Evolutionary conservation across 2,329 filamentous ascomycete species (phyloP), one percentile per base, ranked within the genome.

Genomic region (Beauveria sp.): DNA sequence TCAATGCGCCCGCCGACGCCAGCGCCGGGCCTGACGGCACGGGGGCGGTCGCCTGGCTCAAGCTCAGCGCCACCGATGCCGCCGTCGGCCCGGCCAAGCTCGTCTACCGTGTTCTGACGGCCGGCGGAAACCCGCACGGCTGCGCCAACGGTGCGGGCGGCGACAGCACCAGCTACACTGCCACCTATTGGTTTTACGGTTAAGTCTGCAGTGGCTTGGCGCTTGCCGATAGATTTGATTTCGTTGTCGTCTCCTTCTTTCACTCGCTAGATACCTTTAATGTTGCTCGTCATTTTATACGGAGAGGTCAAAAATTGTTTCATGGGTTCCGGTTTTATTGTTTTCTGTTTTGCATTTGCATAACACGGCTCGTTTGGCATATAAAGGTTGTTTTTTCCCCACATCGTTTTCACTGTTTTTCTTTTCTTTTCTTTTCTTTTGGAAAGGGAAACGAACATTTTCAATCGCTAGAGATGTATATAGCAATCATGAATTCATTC

Each of bases 111-210:
- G 82, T 85, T 51, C 64, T 76, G 62, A 85, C 83, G 1, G 77
- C 80, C 16, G 83, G 82, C 2, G 83, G 83, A 24, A 70, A 63
- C 63, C 68, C 77, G 1, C 70, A 78, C 66, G 66, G 73, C 5
- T 85, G 83, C 69, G 63, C 64, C 50, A 62, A 60, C 0, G 71
- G 70, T 2, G 72, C 72, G n/a, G 74, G 77, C 47, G 63, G 67
- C 20, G 76, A 80, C 67, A 85, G 81, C 70, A 78, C 83, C 28
- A 76, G 78, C 3, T 86, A 86, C 69, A 67, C 81, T 1, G 75
- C 83, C n/a, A 77, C 76, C 65, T 86, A 86, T 73, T 85, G 82
- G 82, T 78, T 85, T 68, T 85, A 77, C 66, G 77, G 71, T 22
- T 76, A 70, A 69, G 50, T 7, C 5, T 9, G 26, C 22, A 28